Conservation (phyloP, 139 green algal genomes). For the Picochlorum costavermella region DNA sequence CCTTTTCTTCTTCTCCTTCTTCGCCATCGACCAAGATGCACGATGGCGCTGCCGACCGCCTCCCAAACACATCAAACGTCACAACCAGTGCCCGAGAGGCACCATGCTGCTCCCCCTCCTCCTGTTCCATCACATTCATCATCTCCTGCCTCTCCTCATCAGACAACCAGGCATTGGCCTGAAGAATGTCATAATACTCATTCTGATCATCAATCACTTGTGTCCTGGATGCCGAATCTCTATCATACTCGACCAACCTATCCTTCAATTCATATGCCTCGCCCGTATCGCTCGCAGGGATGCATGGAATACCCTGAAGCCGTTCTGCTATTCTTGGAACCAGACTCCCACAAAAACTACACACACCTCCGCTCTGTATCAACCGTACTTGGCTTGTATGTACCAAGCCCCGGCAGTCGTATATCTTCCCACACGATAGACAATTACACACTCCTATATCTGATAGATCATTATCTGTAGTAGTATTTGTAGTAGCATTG, state of each 20-base stretch:
- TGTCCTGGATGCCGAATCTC: constrained; percentile 69
- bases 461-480: constrained; percentile 1
- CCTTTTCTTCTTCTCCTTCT: background rate
- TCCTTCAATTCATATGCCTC: constrained; percentile 2
- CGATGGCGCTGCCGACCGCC: constrained; percentile 16
- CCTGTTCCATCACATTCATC: constrained; percentile 31
- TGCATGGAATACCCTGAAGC: too few relatives aligned
- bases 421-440: constrained; percentile 78
- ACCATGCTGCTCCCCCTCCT: constrained; percentile 50
- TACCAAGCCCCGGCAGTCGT: constrained; percentile 46
- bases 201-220: constrained; percentile 87
- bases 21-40: constrained; percentile 15
- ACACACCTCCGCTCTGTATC: constrained; percentile 46
- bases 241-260: constrained; percentile 61
- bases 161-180: constrained; percentile 83
- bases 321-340: too few relatives aligned
- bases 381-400: constrained; percentile 21
- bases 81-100: constrained; percentile 29
- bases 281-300: background rate
- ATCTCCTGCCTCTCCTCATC: constrained; percentile 65
- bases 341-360: constrained; percentile 52
- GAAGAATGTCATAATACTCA: constrained; percentile 87
- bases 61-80: constrained; percentile 77
- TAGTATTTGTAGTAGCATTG: background rate
- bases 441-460: constrained; percentile 65